phyloP scores from a whole-genome alignment of 257 asterid genomes.

The Gentiana macrophylla region DNA sequence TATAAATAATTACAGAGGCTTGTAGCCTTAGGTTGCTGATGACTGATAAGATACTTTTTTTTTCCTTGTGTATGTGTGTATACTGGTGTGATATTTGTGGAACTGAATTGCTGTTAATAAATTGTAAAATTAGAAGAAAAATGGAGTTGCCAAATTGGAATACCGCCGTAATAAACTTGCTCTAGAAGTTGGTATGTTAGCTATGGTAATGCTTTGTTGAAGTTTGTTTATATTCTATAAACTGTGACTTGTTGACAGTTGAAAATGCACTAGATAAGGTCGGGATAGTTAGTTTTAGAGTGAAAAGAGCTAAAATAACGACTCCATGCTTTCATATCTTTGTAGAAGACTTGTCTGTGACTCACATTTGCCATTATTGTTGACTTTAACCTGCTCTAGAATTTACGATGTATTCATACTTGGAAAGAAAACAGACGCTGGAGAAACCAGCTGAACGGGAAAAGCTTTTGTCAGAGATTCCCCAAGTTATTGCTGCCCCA shows the following conservation, averaged over 20 bases:
- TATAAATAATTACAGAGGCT: no score
- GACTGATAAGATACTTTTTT: no score
- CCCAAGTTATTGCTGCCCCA: conserved; percentile 73
- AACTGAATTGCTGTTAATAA: no score
- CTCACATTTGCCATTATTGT: conserved; percentile 15
- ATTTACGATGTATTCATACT: conserved; percentile 43
- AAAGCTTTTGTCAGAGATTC: conserved; percentile 39
- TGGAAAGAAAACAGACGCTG: conserved; percentile 56
- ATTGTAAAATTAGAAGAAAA: no score
- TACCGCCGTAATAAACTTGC: no score
- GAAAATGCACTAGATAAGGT: neutral
- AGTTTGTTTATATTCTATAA: neutral
- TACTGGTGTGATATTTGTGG: no score
- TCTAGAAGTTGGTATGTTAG: neutral
- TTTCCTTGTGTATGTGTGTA: no score
- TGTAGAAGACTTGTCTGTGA: neutral
- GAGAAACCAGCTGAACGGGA: conserved; percentile 62
- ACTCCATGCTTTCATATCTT: neutral
- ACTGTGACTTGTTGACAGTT: neutral
- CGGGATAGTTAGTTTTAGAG: neutral
- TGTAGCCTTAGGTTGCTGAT: no score
- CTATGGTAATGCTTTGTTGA: neutral
- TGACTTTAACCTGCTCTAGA: conserved; percentile 38
- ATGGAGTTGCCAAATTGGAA: no score
- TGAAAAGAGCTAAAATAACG: neutral